Evolutionary conservation across 1,139 yeast genomes (phyloP), one percentile per base, ranked within the genome.

Genomic region (Pichiaceae sp.): DNA sequence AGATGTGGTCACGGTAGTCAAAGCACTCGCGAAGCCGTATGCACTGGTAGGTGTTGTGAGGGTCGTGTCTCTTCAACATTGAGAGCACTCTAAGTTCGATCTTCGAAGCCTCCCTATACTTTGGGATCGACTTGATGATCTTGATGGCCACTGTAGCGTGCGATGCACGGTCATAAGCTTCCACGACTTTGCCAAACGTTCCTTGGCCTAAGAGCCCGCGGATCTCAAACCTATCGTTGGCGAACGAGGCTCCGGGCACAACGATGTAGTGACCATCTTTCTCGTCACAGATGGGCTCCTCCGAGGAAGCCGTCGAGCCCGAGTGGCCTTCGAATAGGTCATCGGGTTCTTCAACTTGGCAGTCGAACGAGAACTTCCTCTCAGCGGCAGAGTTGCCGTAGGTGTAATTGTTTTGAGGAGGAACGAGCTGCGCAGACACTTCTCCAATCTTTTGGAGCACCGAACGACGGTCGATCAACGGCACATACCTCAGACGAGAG

Each of bases 181-280:
- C 77, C 29, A 87, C 82, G 12, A 93, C 99, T 56, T 89, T 91
- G 16, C 98, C 98, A 64, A 91, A 93, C 0, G 98, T 93, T 6
- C 99, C 99, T 54, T 91, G 97, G 17, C 99, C 99, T 42, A 93
- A 64, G 37, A 86, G 64, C 39, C 78, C 70, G 26, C 72, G 63
- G 16, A 84, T 78, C 19, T 75, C 60, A 50, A 81, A 79, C 35
- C 94, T 66, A 35, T 75, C 75, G 47, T 80, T 74, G 24, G 89
- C 81, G 57, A 81, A 79, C 3, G 59, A 48, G 32, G 78, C 77
- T 42, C 78, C 75, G 12, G 68, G 60, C 38, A 67, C 73, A 29
- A 82, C 78, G 34, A 83, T 72, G 53, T 84, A 86, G 57, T 87
- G 93, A 0, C 96, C 96, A 45, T 85, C 87, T 36, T 77, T 77